Evolutionary conservation across 31 red algal species (phyloP), one percentile per base, ranked within the genome.

Genomic region (Asparagopsis taxiformis): DNA sequence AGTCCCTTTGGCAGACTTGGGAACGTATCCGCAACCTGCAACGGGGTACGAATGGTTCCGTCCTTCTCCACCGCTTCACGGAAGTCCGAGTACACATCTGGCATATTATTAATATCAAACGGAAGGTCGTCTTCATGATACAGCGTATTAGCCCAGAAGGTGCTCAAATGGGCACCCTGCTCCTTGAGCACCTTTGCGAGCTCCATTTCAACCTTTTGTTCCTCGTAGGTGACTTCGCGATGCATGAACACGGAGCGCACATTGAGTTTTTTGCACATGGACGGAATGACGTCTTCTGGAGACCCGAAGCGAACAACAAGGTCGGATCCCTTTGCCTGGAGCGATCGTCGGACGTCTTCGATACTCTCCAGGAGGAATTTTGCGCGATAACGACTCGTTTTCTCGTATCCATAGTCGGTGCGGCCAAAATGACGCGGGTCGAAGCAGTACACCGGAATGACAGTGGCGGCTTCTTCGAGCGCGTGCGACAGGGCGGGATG

Each of bases 381-480:
- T 30, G 97, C 97, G 21, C 97, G 89, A 57, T 99, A 93, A 20
- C 84, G 67, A 6, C 97, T 92, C 1, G 97, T 99, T 63, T 99
- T 99, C 82, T 95, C 88, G 62, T 96, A 99, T 22, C 97, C 97
- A 71, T 92, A 99, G 15, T 86, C 87, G 9, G 97, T 99, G 35
- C 75, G 81, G 23, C 97, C 97, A 65, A 99, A 99, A 41, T 93
- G 91, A 30, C 92, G 72, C 33, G 97, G 91, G 58, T 99, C 92
- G 55, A 99, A 99, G 58, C 88, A 92, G 51, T 87, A 95, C 0
- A 99, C 92, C 16, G 97, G 97, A 25, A 99, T 53, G 10, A 99
- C 82, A 25, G 57, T 31, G 32, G 67, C 53, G 13, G 85, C 96
- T 39, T 92, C 77, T 55, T 95, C 88, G 13, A 89, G 49, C 9